Base-by-base conservation (phyloP, 2,329 filamentous ascomycete genomes). In the Cladobotryum protrusum region DNA sequence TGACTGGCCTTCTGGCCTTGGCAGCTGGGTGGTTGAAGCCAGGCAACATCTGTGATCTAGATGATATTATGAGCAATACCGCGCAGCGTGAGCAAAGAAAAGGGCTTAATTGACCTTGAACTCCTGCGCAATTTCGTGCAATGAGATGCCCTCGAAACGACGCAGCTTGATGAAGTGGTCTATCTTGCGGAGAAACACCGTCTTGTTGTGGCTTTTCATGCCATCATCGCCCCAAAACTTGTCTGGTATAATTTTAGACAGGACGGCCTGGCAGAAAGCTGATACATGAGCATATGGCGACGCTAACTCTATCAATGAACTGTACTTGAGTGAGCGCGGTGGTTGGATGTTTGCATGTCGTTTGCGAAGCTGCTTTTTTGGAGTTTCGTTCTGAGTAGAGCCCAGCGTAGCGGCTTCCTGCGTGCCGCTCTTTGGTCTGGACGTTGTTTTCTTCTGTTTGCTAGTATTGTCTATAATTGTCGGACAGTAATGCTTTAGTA, bases 401-500 rank as follows among this genome's bases (percentile, higher is more conserved):
- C 20, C 18, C 14, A 19, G 32, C 13, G 43, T 34, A 11, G 29
- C 4, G 12, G 46, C 24, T 29, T 29, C 24, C 24, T 29, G 24
- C 24, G 6, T 29, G 24, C 24, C 2, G 24, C 24, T 8, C 24
- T 29, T 29, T 9, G 24, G 6, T 8, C 24, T 9, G 11, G 24
- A 8, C 3, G 24, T 24, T 4, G 14, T 4, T 14, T 45, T 41
- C 20, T 44, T 49, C 2, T 14, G 35, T 13, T 19, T 29, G 12
- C 3, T 37, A 19, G 45, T 29, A 20, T 24, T 49, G 42, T 70
- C 67, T 24, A 68, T 52, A 2, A 54, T 36, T 5, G 64, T 58
- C 65, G 89, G 85, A 63, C 93, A 99, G 64, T 97, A 89, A 67
- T 96, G 77, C 14, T 82, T 76, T 20, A 99, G 69, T 43, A 97